Base-by-base conservation (phyloP, 805 yeast genomes). In the Candida maesae region DNA sequence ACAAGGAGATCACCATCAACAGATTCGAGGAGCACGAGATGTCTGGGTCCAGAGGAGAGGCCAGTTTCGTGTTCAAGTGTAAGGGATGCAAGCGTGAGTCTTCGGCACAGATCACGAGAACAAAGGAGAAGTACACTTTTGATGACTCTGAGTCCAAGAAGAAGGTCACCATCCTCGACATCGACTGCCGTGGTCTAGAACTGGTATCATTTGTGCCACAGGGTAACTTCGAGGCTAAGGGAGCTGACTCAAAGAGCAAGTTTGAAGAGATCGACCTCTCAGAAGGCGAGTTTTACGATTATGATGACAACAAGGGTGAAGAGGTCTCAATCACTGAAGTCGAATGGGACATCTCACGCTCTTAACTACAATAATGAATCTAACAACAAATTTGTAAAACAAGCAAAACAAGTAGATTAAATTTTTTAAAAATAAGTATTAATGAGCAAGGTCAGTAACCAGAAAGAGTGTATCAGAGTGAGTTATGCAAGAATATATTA, bases 231-330 rank as follows among this genome's bases (percentile, higher is more conserved):
- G 52, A 58, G 23, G 79, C 84, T 41, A 64, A 56, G 30, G 84
- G 85, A 11, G 68, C 64, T 6, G 79, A 75, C 12, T 59, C 76
- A 3, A 61, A 65, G 11, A 68, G 83, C 9, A 61, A 58, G 39
- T 86, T 84, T 55, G 56, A 56, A 6, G 86, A 84, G 21, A 74
- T 88, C 19, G 93, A 84, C 41, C 66, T 89, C 21, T 74, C 70
- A 27, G 96, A 86, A 19, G 79, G 77, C 39, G 98, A 93, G 58
- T 90, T 96, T 90, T 93, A 81, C 58, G 99, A 93, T 55, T 93
- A 90, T 58, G 98, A 93, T 60, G 98, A 93, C 42, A 76, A 79
- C 50, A 81, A 84, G 7, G 76, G 78, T 11, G 76, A 68, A 32
- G 97, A 91, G 61, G 96, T 89, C 15, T 78, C 90, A 17, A 74